A percentile compares a stretch with the other conserved stretches of the same genome.
phyloP scores from a whole-genome alignment of 2,329 filamentous ascomycete species.

The Teratosphaeria zuluensis region DNA sequence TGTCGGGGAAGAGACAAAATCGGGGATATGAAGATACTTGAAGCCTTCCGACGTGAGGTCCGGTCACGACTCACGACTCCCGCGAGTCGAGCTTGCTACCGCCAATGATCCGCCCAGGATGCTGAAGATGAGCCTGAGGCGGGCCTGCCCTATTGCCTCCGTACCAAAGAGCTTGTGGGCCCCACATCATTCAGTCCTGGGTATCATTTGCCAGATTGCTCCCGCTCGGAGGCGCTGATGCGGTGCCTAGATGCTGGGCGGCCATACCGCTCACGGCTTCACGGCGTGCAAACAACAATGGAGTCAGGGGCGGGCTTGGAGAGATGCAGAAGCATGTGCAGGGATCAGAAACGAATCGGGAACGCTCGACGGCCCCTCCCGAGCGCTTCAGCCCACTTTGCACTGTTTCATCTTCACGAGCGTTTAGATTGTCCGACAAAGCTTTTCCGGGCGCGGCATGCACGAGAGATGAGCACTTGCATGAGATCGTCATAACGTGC shows the following conservation, averaged over 20 bases:
- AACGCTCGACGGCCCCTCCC: neutral
- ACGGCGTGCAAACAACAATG: neutral
- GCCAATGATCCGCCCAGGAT: neutral
- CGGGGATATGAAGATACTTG: constrained; percentile 1
- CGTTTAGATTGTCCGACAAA: neutral
- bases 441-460: neutral
- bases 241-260: neutral
- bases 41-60: neutral
- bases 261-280: neutral
- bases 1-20: constrained; percentile 7
- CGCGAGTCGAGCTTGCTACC: neutral
- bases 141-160: neutral
- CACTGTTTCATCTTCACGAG: neutral
- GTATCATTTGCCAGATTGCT: neutral
- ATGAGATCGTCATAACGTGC: neutral
- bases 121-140: neutral
- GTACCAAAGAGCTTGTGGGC: neutral
- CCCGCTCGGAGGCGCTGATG: neutral
- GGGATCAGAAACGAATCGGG: neutral
- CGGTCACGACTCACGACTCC: neutral
- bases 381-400: neutral
- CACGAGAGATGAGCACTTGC: neutral
- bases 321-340: neutral
- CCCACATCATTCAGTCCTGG: neutral
- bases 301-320: neutral